Base-by-base conservation (phyloP, 306 rosid species). In the Gleditsia sinensis region DNA sequence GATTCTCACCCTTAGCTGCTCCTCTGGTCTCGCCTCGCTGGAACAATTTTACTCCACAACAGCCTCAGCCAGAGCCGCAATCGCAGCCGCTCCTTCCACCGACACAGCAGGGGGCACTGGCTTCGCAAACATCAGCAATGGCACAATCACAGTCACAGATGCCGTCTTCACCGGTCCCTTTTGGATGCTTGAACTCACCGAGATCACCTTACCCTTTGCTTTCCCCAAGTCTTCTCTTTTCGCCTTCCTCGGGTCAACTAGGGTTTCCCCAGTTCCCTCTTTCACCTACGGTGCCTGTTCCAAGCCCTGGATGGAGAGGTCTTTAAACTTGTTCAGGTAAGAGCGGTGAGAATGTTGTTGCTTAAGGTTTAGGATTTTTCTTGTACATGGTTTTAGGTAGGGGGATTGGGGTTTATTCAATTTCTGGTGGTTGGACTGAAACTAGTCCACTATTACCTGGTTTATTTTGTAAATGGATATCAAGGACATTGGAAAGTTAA, bases 191-290 rank as follows among this genome's bases (percentile, higher is more conserved):
- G 96, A 94, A 88, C 61, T 95, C 98, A 7, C 98, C 90, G 63
- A 83, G 84, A 14, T 85, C 96, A 2, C 81, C 89, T 1, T 91
- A 86, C 78, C 87, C 88, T 12, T 20, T 85, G 84, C 75, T 86
- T 1, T 93, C 98, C 1, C 98, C 98, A 2, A 85, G 86, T 40
- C 75, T 80, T 17, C 78, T 88, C 69, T 84, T 86, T 78, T 92
- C 97, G 69, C 97, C 97, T 5, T 81, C 87, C 32, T 81, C 96
- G 2, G 91, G 88, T 5, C 86, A 83, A 57, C 70, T 92, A 70
- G 96, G 96, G 78, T 88, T 88, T 86, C 92, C 98, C 2, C 98
- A 81, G 85, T 86, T 91, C 17, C 98, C 99, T 6, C 95, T 88
- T 17, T 95, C 99, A 16, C 99, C 98, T 1, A 87, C 98, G 0